These are phyloP conservation scores for Daldinia caldariorum DNA, from an alignment of 495 filamentous ascomycete species.

Conservation along the genomic window DNA sequence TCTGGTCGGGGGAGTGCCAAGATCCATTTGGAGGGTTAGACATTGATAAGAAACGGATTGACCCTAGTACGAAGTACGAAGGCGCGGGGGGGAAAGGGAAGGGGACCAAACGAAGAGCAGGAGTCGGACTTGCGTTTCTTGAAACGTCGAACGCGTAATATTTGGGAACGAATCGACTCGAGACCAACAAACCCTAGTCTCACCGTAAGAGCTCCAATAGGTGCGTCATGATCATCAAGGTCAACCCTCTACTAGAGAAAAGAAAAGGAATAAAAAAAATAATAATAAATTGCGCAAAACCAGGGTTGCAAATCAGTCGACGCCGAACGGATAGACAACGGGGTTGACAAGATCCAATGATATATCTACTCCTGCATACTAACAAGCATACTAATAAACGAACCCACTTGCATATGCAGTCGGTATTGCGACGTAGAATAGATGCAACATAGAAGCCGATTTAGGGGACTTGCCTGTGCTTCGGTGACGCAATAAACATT, in stretches of 20 bases:
- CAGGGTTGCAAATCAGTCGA: conserved; percentile 29
- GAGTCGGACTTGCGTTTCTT: conserved; percentile 43
- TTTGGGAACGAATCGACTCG: conserved; percentile 36
- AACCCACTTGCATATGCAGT: conserved; percentile 31
- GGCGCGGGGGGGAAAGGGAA: conserved; percentile 21
- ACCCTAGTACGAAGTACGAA: conserved; percentile 33
- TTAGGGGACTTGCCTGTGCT: conserved; percentile 21
- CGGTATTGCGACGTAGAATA: conserved; percentile 17
- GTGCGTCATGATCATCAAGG: conserved; percentile 39
- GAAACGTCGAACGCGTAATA: conserved; percentile 45
- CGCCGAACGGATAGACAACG: too few species aligned
- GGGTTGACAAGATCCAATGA: conserved; percentile 24
- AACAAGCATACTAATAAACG: conserved; percentile 8
- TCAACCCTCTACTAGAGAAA: conserved; percentile 6
- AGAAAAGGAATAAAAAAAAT: not conserved
- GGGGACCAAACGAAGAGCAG: conserved; percentile 13
- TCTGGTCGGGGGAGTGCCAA: conserved; percentile 26
- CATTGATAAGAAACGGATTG: conserved; percentile 33
- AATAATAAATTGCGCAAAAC: conserved; percentile 41
- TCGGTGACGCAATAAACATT: conserved; percentile 31
- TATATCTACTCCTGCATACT: conserved; percentile 1
- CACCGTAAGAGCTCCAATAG: conserved; percentile 22
- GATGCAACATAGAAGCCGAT: conserved; percentile 37
- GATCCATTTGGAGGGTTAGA: conserved; percentile 18
- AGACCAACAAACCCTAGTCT: conserved; percentile 33